A percentile compares a stretch with the other conserved stretches of the same genome.
phyloP scores from a whole-genome alignment of 2,329 filamentous ascomycete species.

The Scedosporium aurantiacum region DNA sequence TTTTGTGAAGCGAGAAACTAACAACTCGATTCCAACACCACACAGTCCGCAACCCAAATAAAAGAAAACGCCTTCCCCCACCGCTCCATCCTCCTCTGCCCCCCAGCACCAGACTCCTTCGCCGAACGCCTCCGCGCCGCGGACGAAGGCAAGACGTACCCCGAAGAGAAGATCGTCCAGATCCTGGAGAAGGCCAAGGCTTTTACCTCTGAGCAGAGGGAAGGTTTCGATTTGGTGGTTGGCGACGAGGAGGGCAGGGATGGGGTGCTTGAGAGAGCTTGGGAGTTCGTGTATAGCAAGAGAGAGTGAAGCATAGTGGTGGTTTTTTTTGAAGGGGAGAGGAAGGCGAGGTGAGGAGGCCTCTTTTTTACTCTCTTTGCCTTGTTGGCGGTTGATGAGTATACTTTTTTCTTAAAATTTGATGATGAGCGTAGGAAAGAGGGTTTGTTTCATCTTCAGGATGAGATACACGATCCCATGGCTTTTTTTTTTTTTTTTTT shows the following conservation, averaged over 20 bases:
- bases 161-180: slow-evolving; percentile 2
- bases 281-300: slow-evolving; percentile 17
- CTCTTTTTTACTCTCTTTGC: background rate
- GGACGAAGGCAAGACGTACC: background rate
- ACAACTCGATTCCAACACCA: background rate
- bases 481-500: background rate
- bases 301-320: background rate
- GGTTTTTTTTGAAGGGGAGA: background rate
- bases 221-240: slow-evolving; percentile 11
- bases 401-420: background rate
- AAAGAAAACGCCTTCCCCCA: background rate
- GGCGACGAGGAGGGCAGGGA: slow-evolving; percentile 17
- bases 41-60: background rate
- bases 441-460: background rate
- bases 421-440: background rate
- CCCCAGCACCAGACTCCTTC: background rate
- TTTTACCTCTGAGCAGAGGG: slow-evolving; percentile 12
- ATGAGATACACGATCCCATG: background rate
- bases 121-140: slow-evolving; percentile 2
- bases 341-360: background rate
- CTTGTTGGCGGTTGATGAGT: background rate
- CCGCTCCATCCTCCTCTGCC: background rate
- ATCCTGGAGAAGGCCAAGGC: slow-evolving; percentile 10
- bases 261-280: slow-evolving; percentile 14
- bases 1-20: background rate